Evolutionary conservation across 176 grass and related monocot species (phyloP).

Genomic region (Lolium rigidum): DNA sequence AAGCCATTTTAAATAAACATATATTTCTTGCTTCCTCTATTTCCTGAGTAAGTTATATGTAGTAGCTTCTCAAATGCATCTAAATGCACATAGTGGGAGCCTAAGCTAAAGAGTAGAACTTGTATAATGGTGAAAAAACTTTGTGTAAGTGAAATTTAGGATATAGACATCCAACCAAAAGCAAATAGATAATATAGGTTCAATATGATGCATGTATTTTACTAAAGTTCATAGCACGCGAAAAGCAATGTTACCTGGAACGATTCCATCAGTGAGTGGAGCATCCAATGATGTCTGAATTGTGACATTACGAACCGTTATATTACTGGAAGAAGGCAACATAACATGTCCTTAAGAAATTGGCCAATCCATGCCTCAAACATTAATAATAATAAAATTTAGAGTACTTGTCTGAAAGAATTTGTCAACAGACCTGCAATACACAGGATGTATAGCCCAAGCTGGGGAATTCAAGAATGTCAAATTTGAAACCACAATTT

Average conservation of each 20-base stretch:
- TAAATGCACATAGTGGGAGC: constrained; percentile 4
- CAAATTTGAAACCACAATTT: constrained; percentile 77
- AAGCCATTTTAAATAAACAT: not conserved
- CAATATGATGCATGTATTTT: constrained; percentile 8
- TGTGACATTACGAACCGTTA: constrained; percentile 58
- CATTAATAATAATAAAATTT: constrained; percentile 12
- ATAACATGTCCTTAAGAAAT: constrained; percentile 12
- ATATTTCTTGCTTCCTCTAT: not conserved
- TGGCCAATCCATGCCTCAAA: constrained; percentile 13
- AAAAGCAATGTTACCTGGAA: constrained; percentile 63
- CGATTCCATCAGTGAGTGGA: constrained; percentile 78
- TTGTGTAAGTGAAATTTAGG: constrained; percentile 4
- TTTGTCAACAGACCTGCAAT: constrained; percentile 61
- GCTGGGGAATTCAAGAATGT: constrained; percentile 80
- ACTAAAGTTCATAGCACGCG: not conserved
- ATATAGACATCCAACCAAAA: constrained; percentile 35
- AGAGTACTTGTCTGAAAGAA: not conserved
- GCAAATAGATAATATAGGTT: not conserved
- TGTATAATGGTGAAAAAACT: not conserved
- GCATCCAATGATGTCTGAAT: constrained; percentile 67
- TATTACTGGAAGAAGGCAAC: constrained; percentile 53
- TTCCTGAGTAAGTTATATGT: not conserved
- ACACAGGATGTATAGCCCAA: constrained; percentile 88
- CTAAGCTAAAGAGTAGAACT: constrained; percentile 21
- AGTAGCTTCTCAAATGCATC: constrained; percentile 17